Evolutionary conservation across 2,329 filamentous ascomycete genomes (phyloP).

Genomic region (Botryotinia calthae): DNA sequence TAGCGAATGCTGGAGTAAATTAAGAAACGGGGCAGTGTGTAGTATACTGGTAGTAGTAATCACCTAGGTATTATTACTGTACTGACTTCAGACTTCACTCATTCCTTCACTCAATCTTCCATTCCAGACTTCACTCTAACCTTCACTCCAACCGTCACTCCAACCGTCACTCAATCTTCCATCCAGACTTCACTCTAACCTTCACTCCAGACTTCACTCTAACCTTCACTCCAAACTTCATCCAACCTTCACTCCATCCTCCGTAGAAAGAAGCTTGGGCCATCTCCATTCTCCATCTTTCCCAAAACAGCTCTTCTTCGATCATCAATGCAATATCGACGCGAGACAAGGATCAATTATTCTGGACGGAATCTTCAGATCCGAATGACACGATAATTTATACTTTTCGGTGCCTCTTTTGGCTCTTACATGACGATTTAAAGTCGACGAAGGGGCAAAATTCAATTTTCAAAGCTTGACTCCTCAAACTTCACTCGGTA

Average conservation of each 20-base stretch:
- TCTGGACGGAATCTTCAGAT: neutral
- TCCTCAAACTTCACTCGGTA: neutral
- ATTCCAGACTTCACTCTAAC: no score
- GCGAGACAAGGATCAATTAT: slow-evolving; percentile 7
- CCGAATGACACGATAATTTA: slow-evolving; percentile 5
- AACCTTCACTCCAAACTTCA: neutral
- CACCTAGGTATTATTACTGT: neutral
- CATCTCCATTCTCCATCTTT: neutral
- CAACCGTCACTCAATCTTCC: neutral
- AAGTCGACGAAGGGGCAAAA: neutral
- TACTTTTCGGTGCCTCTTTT: neutral
- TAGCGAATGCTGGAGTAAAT: neutral
- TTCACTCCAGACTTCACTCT: neutral
- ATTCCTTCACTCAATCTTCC: neutral
- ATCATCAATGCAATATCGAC: neutral
- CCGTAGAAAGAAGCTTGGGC: neutral
- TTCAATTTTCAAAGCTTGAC: neutral
- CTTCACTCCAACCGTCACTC: neutral
- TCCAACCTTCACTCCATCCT: neutral
- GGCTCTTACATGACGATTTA: neutral
- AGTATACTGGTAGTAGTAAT: neutral
- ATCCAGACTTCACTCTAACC: no score
- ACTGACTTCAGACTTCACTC: neutral
- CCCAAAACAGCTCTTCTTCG: neutral
- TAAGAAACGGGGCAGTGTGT: neutral